Base-by-base conservation (phyloP, 2,329 filamentous ascomycete genomes). In the Sarocladiaceae sp. region DNA sequence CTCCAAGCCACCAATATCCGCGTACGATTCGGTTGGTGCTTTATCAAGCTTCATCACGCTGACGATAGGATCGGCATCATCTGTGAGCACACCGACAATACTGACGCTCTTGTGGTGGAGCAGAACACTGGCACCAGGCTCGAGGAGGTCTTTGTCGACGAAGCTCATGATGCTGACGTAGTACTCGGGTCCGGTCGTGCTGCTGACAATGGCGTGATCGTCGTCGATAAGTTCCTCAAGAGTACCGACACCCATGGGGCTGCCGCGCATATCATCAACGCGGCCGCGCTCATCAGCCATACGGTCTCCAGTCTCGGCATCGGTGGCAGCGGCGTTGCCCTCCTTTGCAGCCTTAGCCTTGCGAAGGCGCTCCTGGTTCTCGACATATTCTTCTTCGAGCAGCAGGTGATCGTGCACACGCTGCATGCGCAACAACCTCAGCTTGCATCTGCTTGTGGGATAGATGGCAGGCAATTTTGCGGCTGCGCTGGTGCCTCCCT, bases 161-260 rank as follows among this genome's bases (percentile, higher is more conserved):
- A 99, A 99, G 52, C 93, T 97, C 94, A 97, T 97, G 80, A 99
- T 99, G 61, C 92, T 97, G 59, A 99, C 94, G 70, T 97, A 99
- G 80, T 96, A 99, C 71, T 99, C 94, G 1, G 94, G 94, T 0
- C 94, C 94, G 6, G 94, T 97, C 1, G 94, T 95, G 69, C 91
- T 96, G 17, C 92, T 97, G 31, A 99, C 94, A 65, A 99, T 99
- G 56, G 94, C 94, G 65, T 99, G 94, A 74, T 99, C 94, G 68
- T 99, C 94, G 65, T 99, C 94, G 66, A 99, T 99, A 77, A 99
- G 88, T 76, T 99, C 94, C 72, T 99, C 94, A 60, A 99, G 76
- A 54, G 94, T 97, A 57, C 94, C 94, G 39, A 99, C 94, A 18
- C 94, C 92, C 94, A 99, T 99, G 40, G 94, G 94, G 68, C 90